These are phyloP conservation scores for Selenicereus undatus DNA, from an alignment of 148 eudicot species.

Conservation along the genomic window DNA sequence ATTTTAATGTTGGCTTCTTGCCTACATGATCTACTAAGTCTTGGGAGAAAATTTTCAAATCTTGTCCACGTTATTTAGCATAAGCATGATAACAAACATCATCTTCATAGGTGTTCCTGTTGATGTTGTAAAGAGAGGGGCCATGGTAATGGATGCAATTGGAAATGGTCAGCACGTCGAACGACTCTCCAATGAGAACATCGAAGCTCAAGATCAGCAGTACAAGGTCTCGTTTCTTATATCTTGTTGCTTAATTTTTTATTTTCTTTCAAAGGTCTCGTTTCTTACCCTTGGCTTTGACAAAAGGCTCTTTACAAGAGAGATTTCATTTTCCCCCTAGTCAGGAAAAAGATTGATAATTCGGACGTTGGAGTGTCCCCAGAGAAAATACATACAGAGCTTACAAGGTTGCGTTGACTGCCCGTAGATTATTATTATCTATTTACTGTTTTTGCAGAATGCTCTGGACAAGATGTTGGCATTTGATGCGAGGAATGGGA, in stretches of 20 bases:
- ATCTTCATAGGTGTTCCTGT: conserved; percentile 55
- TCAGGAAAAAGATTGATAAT: background rate
- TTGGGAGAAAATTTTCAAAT: background rate
- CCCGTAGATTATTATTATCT: background rate
- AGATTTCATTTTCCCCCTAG: background rate
- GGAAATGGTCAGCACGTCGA: conserved; percentile 46
- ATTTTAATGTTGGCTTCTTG: background rate
- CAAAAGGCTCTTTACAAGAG: background rate
- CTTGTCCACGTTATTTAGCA: background rate
- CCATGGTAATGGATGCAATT: conserved; percentile 44
- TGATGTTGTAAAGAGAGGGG: conserved; percentile 80
- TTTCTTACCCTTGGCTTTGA: background rate
- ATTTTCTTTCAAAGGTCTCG: background rate
- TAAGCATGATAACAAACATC: background rate
- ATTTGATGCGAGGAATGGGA: conserved; percentile 65
- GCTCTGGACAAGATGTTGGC: conserved; percentile 68
- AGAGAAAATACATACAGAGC: background rate
- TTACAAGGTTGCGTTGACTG: background rate
- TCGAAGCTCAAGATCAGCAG: conserved; percentile 68
- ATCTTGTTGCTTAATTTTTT: background rate
- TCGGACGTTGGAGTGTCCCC: background rate
- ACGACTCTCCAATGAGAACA: conserved; percentile 44
- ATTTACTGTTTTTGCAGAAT: conserved; percentile 46
- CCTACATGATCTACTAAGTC: background rate
- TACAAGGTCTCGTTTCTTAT: conserved; percentile 53